A percentile compares a stretch with the other conserved stretches of the same genome.
These are phyloP conservation scores for Blastocystis sp. DNA, from an alignment of 352 stramenopile genomes.

Conservation along the genomic window DNA sequence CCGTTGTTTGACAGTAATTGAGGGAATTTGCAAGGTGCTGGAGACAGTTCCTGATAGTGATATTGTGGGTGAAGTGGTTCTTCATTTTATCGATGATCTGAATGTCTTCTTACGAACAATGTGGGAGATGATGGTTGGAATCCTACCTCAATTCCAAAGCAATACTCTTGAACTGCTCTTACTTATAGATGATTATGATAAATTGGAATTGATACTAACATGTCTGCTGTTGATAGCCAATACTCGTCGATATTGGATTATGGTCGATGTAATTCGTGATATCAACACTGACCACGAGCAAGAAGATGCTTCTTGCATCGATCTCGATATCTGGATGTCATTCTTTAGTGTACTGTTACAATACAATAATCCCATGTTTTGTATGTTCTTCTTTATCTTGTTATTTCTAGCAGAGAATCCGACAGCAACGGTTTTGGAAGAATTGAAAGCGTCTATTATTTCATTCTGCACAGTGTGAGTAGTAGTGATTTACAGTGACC, in stretches of 20 bases:
- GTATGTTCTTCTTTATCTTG: neutral
- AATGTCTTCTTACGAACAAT: constrained; percentile 14
- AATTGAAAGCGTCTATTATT: constrained; percentile 56
- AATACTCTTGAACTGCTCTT: neutral
- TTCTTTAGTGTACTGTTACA: neutral
- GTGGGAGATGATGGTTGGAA: neutral
- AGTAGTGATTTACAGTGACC: neutral
- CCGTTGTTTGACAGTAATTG: constrained; percentile 10
- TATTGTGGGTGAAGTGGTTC: constrained; percentile 46
- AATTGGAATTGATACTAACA: neutral
- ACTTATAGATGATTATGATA: constrained; percentile 46
- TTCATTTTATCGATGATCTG: constrained; percentile 59
- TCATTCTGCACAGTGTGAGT: constrained; percentile 32
- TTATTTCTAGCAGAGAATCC: neutral
- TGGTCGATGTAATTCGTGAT: constrained; percentile 27
- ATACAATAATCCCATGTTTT: neutral
- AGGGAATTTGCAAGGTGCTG: constrained; percentile 48
- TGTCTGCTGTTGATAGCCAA: constrained; percentile 59
- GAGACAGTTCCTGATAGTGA: constrained; percentile 60
- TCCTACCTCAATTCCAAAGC: constrained; percentile 17
- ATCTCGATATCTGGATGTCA: constrained; percentile 57
- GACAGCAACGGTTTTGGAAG: constrained; percentile 38
- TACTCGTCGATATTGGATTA: constrained; percentile 55
- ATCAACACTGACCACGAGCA: constrained; percentile 59
- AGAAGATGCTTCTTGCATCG: constrained; percentile 14